Conservation (phyloP, 441 rosid species). For the Syzygium malaccense region DNA sequence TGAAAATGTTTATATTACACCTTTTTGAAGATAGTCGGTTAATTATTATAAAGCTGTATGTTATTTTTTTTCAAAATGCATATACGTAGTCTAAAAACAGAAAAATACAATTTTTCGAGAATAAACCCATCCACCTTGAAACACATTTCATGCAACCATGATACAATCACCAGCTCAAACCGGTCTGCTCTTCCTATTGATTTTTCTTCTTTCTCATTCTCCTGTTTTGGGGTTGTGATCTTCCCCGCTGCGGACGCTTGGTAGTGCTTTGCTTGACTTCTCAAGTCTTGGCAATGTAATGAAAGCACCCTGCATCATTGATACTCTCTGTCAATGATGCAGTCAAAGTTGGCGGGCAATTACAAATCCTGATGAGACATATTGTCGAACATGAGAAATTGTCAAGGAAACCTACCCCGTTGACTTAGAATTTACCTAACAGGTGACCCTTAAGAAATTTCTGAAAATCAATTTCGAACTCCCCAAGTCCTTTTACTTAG, state of each 20-base stretch:
- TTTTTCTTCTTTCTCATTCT: neutral
- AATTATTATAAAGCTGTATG: neutral
- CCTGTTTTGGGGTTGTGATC: neutral
- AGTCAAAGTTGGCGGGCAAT: neutral
- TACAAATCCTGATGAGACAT: neutral
- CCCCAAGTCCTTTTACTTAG: neutral
- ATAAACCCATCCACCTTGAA: neutral
- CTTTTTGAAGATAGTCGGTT: neutral
- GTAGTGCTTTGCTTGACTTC: neutral
- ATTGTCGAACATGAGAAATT: neutral
- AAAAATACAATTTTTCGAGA: neutral
- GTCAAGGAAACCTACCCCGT: fast-evolving
- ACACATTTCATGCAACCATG: neutral
- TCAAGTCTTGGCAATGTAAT: neutral
- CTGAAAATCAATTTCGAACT: neutral
- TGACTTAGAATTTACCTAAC: neutral
- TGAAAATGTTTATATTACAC: too few species aligned
- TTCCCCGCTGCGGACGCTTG: neutral
- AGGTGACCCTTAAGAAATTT: fast-evolving
- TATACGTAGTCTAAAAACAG: neutral
- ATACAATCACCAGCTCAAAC: neutral
- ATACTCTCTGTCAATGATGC: neutral
- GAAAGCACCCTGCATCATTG: neutral
- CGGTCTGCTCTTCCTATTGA: neutral
- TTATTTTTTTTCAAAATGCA: neutral